Evolutionary conservation across 2,329 filamentous ascomycete species (phyloP), one percentile per base, ranked within the genome.

Genomic region (Calonectria fujianensis): DNA sequence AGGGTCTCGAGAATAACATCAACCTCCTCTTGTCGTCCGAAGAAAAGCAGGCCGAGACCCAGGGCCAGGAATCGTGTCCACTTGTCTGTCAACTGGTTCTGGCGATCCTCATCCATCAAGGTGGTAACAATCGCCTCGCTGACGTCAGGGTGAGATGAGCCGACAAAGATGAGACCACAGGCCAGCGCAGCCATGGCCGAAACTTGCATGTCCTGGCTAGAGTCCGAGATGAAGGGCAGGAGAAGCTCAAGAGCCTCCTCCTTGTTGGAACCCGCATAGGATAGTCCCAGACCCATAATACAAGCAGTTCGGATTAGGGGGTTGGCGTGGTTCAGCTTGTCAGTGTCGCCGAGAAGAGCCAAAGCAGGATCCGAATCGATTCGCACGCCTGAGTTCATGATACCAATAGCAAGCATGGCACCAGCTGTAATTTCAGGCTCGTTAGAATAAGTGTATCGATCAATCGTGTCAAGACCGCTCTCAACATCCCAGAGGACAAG

Each of bases 21-120:
- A n/a, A 98, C 97, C 85, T 98, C 96, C 85, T 99, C 97, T 86
- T 99, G 97, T 77, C 95, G 94, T 50, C 97, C 97, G 81, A 99
- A 98, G 90, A 96, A 99, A 35, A 99, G 90, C 32, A 99, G 90
- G 2, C 96, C 97, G 76, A 99, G 90, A 77, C 97, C 97, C 52
- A 99, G 93, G 27, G 95, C 96, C 88, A 99, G 94, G 88, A 99
- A 99, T 24, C 97, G 93, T 39, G 96, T 97, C 97, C 97, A 99
- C 87, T 98, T 99, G 87, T 98, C 95, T 80, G 97, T 98, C 75
- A 99, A 89, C 84, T 98, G 96, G 82, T 91, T 93, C 86, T 94
- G 94, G 72, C 96, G 93, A 74, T 98, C 96, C 73, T 98, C 96
- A 79, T 99, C 97, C 85, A 99, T 92, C 80, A 99, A 89, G 0